phyloP scores from a whole-genome alignment of 2,329 filamentous ascomycete genomes.

The Colletotrichum abscissum region DNA sequence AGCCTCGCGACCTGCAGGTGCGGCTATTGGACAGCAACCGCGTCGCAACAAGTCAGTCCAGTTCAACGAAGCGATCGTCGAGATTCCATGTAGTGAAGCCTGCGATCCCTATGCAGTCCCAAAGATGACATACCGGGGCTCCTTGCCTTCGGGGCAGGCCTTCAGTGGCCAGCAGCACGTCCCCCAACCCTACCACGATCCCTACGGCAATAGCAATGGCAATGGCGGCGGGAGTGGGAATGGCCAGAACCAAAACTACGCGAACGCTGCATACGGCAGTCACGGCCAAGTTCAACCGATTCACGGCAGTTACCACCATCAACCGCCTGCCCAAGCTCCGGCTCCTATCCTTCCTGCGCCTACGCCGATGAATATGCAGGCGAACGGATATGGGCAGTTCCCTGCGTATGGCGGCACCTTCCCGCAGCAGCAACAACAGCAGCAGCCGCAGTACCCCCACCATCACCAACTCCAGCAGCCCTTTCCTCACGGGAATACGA shows the following conservation, averaged over 20 bases:
- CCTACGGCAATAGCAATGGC: conserved; percentile 25
- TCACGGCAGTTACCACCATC: conserved; percentile 42
- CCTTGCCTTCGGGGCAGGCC: conserved; percentile 53
- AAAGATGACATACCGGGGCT: conserved; percentile 50
- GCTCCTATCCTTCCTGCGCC: conserved; percentile 40
- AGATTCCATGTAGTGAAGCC: conserved; percentile 24
- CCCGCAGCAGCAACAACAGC: conserved; percentile 41
- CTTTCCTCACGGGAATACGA: conserved; percentile 20
- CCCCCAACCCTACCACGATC: conserved; percentile 26
- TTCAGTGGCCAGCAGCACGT: conserved; percentile 50
- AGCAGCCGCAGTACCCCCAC: conserved; percentile 29
- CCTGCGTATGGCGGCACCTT: conserved; percentile 38
- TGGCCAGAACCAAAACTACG: conserved; percentile 35
- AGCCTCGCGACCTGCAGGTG: conserved; percentile 32
- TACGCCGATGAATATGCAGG: conserved; percentile 38
- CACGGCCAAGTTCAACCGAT: conserved; percentile 41
- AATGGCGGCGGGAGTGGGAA: conserved; percentile 35
- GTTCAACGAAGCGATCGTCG: conserved; percentile 26
- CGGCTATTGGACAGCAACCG: conserved; percentile 34
- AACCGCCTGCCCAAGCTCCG: conserved; percentile 41
- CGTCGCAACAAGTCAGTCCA: conserved; percentile 28
- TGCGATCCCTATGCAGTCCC: conserved; percentile 38
- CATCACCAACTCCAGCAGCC: conserved; percentile 26
- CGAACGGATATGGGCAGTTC: conserved; percentile 35
- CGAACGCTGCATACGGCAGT: conserved; percentile 34